phyloP scores from a whole-genome alignment of 805 yeast genomes.

The Starmerella sp. region DNA sequence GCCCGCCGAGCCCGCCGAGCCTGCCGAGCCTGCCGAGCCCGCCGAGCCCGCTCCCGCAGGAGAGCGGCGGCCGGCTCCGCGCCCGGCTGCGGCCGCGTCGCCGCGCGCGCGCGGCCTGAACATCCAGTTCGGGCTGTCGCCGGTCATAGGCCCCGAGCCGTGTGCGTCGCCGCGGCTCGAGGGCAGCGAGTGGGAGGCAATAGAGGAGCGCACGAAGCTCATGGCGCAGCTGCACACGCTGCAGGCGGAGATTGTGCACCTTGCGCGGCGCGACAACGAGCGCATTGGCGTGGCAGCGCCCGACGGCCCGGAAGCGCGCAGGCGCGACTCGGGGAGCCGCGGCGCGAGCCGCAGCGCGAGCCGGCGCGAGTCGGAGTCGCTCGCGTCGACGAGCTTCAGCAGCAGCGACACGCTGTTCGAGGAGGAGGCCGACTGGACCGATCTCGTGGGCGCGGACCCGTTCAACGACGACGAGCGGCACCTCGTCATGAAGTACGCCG shows the following conservation, averaged over 20 bases:
- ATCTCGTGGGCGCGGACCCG: not conserved
- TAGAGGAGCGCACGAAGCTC: slow-evolving; percentile 3
- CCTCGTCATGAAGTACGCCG: not conserved
- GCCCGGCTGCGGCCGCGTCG: not conserved
- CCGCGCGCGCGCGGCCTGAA: slow-evolving; percentile 8
- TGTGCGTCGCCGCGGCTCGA: slow-evolving; percentile 1
- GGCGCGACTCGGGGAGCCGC: not conserved
- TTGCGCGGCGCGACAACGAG: slow-evolving; percentile 27
- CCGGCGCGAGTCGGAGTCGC: not conserved
- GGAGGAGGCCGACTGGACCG: slow-evolving; percentile 2
- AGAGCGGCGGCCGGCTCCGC: not conserved
- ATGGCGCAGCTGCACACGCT: slow-evolving; percentile 21
- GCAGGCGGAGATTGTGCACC: slow-evolving; percentile 22
- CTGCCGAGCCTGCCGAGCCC: too few relatives aligned
- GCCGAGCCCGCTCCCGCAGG: not conserved
- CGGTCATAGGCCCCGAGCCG: not conserved
- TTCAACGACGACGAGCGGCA: not conserved
- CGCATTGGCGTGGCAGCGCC: not conserved
- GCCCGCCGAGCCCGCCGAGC: too few relatives aligned
- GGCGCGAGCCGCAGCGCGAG: not conserved
- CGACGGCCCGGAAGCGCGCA: not conserved
- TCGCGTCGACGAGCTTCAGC: slow-evolving; percentile 3
- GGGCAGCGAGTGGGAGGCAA: slow-evolving; percentile 4
- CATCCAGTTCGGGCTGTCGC: slow-evolving; percentile 8
- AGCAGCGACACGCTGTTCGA: slow-evolving; percentile 9